Evolutionary conservation across 2,329 filamentous ascomycete genomes (phyloP), one percentile per base, ranked within the genome.

Genomic region (Fusarium sp.): DNA sequence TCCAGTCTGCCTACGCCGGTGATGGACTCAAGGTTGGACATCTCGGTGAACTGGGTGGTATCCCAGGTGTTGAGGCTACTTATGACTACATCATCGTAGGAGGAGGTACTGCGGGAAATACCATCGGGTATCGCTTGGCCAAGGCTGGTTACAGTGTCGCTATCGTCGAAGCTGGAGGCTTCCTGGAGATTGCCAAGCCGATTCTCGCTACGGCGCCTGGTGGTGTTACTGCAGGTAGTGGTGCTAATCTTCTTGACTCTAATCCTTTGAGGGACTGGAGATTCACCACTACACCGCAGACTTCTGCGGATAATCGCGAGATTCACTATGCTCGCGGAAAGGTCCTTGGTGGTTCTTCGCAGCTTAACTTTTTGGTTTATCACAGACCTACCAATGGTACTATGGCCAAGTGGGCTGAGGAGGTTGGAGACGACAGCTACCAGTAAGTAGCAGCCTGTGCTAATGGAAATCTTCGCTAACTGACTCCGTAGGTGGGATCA

Each of bases 321-420:
- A 68, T 83, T 6, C 77, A 81, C 59, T 81, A 80, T 58, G 74
- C 79, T 0, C 76, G 76, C 8, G 82, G 81, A 3, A 82, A 80
- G 51, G 77, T 73, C 0, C 73, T 83, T 0, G 82, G 81, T 22
- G 81, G 82, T 11, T 78, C 78, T 3, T 81, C 79, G 1, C 77
- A 79, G 11, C 74, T 80, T 9, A 81, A 81, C 60, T 80, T 77
- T 20, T 73, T 81, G 74, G 76, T 80, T 20, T 76, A 78, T 8
- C 75, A 81, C 45, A 73, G 80, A 20, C 76, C 77, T 1, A 74
- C 79, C 3, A 73, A 61, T 4, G 78, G 79, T 9, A 75, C 80
- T 11, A 78, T 73, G 54, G 61, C 73, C 3, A 64, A 57, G 29
- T 79, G 77, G 77, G 77, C 77, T 1, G 59, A 73, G 2, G 65